Percentiles rank a stretch among this genome's conserved stretches.
These are phyloP conservation scores for Aspergillus udagawae DNA, from an alignment of 2,329 filamentous ascomycete species.

Conservation along the genomic window DNA sequence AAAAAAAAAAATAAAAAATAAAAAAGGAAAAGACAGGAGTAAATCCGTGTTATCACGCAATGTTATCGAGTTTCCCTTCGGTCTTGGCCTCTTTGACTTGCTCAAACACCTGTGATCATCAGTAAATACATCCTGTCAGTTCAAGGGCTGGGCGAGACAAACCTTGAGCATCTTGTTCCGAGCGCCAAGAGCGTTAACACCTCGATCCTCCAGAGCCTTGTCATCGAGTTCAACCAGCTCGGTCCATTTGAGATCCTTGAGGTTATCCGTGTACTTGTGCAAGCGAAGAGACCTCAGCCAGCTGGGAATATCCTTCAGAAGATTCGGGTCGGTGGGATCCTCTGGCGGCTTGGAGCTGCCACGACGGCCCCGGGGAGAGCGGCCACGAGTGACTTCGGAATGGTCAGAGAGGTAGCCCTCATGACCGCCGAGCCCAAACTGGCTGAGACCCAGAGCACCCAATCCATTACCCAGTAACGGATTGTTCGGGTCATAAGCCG, in stretches of 20 bases:
- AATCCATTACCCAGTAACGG: constrained; percentile 69
- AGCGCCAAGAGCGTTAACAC: constrained; percentile 91
- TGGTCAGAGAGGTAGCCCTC: constrained; percentile 93
- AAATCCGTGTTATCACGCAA: constrained; percentile 23
- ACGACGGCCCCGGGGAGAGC: constrained; percentile 85
- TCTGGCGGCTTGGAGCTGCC: constrained; percentile 97
- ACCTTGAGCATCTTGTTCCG: constrained; percentile 97
- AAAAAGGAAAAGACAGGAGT: constrained; percentile 8
- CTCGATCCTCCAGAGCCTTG: constrained; percentile 83
- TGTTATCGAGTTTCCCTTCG: constrained; percentile 61
- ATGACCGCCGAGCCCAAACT: constrained; percentile 65
- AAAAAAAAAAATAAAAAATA: constrained; percentile 10
- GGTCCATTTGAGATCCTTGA: constrained; percentile 96
- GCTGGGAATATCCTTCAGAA: constrained; percentile 90
- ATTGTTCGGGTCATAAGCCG: constrained; percentile 73
- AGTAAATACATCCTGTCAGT: not conserved
- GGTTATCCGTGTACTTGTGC: constrained; percentile 97
- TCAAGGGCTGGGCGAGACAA: constrained; percentile 19
- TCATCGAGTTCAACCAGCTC: constrained; percentile 90
- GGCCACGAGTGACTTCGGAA: constrained; percentile 82
- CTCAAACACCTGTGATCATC: constrained; percentile 69
- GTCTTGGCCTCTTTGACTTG: constrained; percentile 81
- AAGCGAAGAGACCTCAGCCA: constrained; percentile 93
- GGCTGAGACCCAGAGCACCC: constrained; percentile 65
- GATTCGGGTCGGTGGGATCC: constrained; percentile 85